Evolutionary conservation across 371 early-diverging fungal genomes (phyloP), one percentile per base, ranked within the genome.

Genomic region (Rhizopus sp.): DNA sequence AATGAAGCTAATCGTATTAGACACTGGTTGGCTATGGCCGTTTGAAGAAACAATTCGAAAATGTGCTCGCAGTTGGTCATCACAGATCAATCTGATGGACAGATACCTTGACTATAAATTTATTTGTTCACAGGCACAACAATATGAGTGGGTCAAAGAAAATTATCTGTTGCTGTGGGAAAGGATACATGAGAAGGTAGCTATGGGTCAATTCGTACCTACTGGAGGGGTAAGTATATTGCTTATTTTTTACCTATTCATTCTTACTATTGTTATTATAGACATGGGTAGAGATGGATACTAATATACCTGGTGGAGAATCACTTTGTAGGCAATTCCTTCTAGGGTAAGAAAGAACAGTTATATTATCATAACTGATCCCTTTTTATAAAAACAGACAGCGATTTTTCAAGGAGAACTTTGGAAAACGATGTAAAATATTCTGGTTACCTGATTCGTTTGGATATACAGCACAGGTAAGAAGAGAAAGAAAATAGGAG

Each of bases 211-310:
- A 65, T 96, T 97, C 67, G 72, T 92, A 37, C 94, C 94, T 13
- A 88, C 94, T 51, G 97, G 97, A 35, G 93, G 90, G 6, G 78
- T 71, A 70, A 60, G 60, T 23, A 16, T n/a, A 7, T 10, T n/a
- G 35, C 15, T 13, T 35, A 31, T 9, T 9, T 6, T 33, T 12
- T 31, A 40, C 13, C 7, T 1, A 2, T 37, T 31, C 15, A 5
- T 46, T 8, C 45, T 35, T 0, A 5, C 7, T 47, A 3, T 17
- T 38, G 13, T 40, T 15, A 23, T 23, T 33, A 48, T 66, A 80
- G 60, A 93, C 96, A 13, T 98, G 98, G 98, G 89, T 97, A 9
- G 99, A 98, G 71, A 97, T 97, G 96, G 97, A 98, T 69, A 90
- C 93, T 68, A 97, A 97, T 72, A 73, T 96, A 44, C 97, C 97